phyloP scores from a whole-genome alignment of 805 yeast genomes.

The Ogataea kodamae region DNA sequence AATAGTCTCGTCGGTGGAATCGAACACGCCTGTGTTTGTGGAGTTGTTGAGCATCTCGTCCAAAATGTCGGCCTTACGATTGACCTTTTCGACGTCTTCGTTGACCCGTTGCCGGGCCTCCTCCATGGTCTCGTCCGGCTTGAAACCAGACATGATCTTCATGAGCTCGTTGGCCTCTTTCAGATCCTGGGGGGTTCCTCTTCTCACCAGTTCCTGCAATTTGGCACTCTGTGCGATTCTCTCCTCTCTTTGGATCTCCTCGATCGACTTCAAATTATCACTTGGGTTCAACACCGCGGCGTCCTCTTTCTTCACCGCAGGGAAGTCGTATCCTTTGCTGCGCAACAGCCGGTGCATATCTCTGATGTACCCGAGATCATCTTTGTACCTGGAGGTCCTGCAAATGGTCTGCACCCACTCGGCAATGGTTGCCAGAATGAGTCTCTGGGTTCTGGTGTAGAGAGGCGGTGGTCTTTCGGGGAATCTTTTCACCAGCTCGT shows the following conservation, averaged over 20 bases:
- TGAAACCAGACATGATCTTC: slow-evolving; percentile 98
- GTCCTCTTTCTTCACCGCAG: slow-evolving; percentile 85
- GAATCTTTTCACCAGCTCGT: slow-evolving; percentile 86
- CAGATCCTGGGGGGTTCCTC: slow-evolving; percentile 93
- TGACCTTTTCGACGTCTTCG: slow-evolving; percentile 79
- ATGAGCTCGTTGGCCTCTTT: slow-evolving; percentile 94
- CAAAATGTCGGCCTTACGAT: slow-evolving; percentile 80
- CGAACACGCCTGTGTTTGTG: slow-evolving; percentile 38
- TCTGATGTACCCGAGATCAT: slow-evolving; percentile 85
- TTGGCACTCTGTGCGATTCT: slow-evolving; percentile 90
- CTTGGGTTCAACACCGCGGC: slow-evolving; percentile 90
- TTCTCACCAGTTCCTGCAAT: slow-evolving; percentile 88
- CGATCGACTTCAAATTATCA: slow-evolving; percentile 81
- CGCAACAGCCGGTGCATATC: slow-evolving; percentile 92
- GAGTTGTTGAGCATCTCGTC: slow-evolving; percentile 76
- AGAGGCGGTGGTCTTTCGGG: slow-evolving; percentile 93
- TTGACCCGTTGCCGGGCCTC: slow-evolving; percentile 76
- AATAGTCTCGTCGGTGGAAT: slow-evolving; percentile 62
- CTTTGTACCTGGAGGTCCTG: slow-evolving; percentile 82
- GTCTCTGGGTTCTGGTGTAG: slow-evolving; percentile 76
- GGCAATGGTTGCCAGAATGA: slow-evolving; percentile 85
- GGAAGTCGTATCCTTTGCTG: slow-evolving; percentile 90
- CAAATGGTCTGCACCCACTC: slow-evolving; percentile 98
- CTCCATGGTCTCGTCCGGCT: slow-evolving; percentile 67
- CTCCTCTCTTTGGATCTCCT: slow-evolving; percentile 90